Conservation (phyloP, 495 filamentous ascomycete species). For the Hyaloscypha bicolor region DNA sequence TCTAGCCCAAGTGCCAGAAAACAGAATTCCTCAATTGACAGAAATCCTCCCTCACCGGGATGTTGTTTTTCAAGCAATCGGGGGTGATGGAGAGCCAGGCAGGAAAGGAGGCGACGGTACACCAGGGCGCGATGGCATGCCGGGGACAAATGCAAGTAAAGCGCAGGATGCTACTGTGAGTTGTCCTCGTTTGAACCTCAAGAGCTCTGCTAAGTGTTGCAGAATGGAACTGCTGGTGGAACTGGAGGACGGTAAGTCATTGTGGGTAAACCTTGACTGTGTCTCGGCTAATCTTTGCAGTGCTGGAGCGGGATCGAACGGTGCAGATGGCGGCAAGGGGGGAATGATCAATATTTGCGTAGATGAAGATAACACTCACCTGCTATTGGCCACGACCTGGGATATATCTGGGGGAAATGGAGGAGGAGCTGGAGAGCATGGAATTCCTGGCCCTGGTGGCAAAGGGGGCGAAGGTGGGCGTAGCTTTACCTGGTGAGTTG, state of each 20-base stretch:
- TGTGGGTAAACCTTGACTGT: not conserved
- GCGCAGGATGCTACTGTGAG: slow-evolving; percentile 22
- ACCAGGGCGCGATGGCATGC: slow-evolving; percentile 31
- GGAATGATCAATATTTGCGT: slow-evolving; percentile 36
- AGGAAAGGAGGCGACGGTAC: slow-evolving; percentile 33
- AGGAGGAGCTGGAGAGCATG: slow-evolving; percentile 31
- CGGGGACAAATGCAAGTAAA: slow-evolving; percentile 31
- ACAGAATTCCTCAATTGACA: not conserved
- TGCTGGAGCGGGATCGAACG: slow-evolving; percentile 33
- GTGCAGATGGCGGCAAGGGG: slow-evolving; percentile 38
- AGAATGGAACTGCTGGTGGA: slow-evolving; percentile 31
- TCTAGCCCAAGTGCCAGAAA: slow-evolving; percentile 1
- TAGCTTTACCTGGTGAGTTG: slow-evolving; percentile 29
- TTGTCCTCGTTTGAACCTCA: not conserved
- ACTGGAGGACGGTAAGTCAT: slow-evolving; percentile 36
- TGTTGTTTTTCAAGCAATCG: slow-evolving; percentile 37
- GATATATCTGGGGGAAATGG: slow-evolving; percentile 30
- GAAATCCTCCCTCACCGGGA: slow-evolving; percentile 24
- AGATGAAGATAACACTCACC: slow-evolving; percentile 36
- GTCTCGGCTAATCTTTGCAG: slow-evolving; percentile 9
- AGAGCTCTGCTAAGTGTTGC: not conserved
- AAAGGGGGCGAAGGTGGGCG: slow-evolving; percentile 34
- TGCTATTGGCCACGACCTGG: slow-evolving; percentile 31
- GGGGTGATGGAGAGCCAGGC: slow-evolving; percentile 39
- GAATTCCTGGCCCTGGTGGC: slow-evolving; percentile 37